Evolutionary conservation across 441 rosid genomes (phyloP).

Genomic region (Adansonia madagascariensis): DNA sequence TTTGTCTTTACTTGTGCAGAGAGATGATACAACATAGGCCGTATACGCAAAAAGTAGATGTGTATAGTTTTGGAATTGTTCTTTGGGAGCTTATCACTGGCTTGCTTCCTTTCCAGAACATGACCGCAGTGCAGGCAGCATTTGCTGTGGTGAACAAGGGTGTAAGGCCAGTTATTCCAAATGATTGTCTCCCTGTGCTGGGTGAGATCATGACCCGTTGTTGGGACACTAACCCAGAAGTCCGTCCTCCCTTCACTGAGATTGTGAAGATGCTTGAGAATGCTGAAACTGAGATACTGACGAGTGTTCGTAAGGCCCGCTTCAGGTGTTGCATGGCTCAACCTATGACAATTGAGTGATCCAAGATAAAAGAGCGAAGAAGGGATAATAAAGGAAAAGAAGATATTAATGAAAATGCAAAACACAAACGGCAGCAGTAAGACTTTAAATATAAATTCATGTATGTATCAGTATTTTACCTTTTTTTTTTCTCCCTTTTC

Average conservation of each 20-base stretch:
- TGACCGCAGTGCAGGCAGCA: neutral
- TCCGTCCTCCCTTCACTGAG: neutral
- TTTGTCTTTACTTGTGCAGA: neutral
- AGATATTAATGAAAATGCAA: no score
- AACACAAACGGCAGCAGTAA: neutral
- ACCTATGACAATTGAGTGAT: neutral
- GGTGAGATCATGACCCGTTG: neutral
- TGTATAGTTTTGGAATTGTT: neutral
- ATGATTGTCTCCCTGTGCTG: neutral
- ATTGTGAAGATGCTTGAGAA: neutral
- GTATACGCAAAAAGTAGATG: neutral
- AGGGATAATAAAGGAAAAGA: neutral
- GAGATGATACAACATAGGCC: neutral
- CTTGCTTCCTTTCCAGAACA: neutral
- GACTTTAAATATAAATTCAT: no score
- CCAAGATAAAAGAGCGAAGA: neutral
- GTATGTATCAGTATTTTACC: neutral
- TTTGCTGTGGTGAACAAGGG: neutral
- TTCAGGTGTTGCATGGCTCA: neutral
- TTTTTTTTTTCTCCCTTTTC: no score
- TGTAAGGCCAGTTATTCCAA: neutral
- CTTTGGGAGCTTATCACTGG: neutral
- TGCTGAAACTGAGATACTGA: neutral
- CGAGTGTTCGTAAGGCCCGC: neutral
- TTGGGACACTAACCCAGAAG: neutral